Base-by-base conservation (phyloP, 2,329 filamentous ascomycete species). In the Cytospora piceae region DNA sequence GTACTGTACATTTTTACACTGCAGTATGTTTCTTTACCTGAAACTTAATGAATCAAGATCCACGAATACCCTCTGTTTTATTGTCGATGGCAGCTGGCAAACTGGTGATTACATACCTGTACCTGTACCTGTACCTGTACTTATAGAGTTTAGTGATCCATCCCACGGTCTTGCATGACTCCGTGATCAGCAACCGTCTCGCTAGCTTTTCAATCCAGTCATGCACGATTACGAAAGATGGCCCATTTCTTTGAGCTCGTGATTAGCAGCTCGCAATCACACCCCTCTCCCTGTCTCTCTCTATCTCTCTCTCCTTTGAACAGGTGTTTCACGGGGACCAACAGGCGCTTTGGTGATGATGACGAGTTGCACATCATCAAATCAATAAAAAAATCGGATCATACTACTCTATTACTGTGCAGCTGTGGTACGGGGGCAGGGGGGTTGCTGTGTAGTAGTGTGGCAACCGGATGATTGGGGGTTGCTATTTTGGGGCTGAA, bases 401-500 rank as follows among this genome's bases (percentile, higher is more conserved):
- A 56, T 62, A 62, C 52, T 11, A 34, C 11, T 31, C 4, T 8
- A 4, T 31, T 34, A 34, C 32, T 5, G 11, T 34, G 11, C 11
- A 9, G 11, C 32, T 34, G 32, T 34, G 32, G 8, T 6, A 34
- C 32, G 11, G 32, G 7, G 11, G 32, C 5, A n/a, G n/a, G n/a
- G n/a, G n/a, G n/a, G n/a, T n/a, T n/a, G n/a, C n/a, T n/a, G n/a
- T n/a, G n/a, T n/a, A n/a, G 49, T 29, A 14, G 27, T n/a, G 52
- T 34, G 42, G 58, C 17, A 27, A 46, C 24, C 29, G n/a, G 14
- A 34, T 56, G 53, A 63, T 32, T 57, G 53, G 66, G 66, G 24
- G 29, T 27, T 62, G 51, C 66, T 65, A 67, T 67, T 62, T 65
- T 59, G 63, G 61, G 66, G 39, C 58, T 67, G 66, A 67, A 67